Base-by-base conservation (phyloP, 768 basidiomycete genomes). In the Pleurotus tuoliensis region DNA sequence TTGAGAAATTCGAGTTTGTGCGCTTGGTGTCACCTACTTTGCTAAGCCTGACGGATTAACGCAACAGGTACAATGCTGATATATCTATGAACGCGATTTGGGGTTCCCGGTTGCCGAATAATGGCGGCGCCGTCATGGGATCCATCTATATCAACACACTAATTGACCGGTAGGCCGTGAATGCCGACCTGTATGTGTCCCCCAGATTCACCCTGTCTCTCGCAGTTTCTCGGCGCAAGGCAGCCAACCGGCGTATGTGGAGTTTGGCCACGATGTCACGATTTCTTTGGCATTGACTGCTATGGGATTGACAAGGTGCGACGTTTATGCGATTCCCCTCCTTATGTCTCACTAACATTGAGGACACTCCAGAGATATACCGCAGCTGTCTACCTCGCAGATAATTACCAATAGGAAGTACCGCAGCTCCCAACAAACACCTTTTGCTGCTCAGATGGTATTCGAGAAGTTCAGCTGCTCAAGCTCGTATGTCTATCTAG, bases 261-360 rank as follows among this genome's bases (percentile, higher is more conserved):
- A 78, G 63, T 77, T 76, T 56, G 75, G 75, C 5, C 74, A 77
- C 57, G 74, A 76, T 49, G 73, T 69, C 7, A 75, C 71, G 27
- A 68, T 78, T 55, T 68, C 76, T 59, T 47, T 73, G 27, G 69
- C 71, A 2, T 54, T 75, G 30, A 71, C 76, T 16, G 71, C 71
- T 1, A 66, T 76, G 61, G 68, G 68, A 0, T 65, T 75, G n/a
- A 73, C 70, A 56, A 69, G 69, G 70, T 62, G 5, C 9, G 3
- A 15, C 24, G 9, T 13, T 22, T 20, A 2, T 37, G 24, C 1
- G 7, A 49, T 13, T 7, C 13, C 48, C 47, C 16, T 15, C 22
- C n/a, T 22, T 45, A 37, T 8, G 1, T 37, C 18, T 27, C n/a
- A 46, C 12, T 34, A 30, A 30, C 25, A 57, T 22, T n/a, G 13